Evolutionary conservation across 1,284 basidiomycete genomes (phyloP).

Genomic region (Sutorius eximius): DNA sequence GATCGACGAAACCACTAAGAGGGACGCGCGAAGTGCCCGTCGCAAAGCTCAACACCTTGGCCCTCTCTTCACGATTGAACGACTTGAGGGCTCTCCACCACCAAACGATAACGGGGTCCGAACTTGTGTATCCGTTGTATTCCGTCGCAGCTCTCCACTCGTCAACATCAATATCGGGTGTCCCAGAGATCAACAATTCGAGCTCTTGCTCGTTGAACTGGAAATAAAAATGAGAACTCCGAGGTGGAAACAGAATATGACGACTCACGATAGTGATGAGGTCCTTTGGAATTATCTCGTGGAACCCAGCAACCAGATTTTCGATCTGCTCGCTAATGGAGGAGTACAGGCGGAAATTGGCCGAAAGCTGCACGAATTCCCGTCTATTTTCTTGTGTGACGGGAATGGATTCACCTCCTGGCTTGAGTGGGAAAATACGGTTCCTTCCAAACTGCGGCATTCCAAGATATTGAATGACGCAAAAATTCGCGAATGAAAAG

Average conservation of each 20-base stretch:
- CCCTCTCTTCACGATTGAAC: conserved; percentile 95
- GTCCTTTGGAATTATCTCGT: conserved; percentile 92
- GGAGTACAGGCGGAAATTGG: conserved; percentile 89
- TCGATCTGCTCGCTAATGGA: conserved; percentile 98
- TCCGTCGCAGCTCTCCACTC: conserved; percentile 97
- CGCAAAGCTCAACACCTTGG: conserved; percentile 95
- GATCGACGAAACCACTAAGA: conserved; percentile 87
- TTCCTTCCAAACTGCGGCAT: conserved; percentile 78
- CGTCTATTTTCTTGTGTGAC: conserved; percentile 96
- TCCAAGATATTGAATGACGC: conserved; percentile 3
- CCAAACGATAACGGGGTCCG: conserved; percentile 96
- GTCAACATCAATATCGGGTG: conserved; percentile 98
- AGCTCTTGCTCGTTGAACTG: conserved; percentile 98
- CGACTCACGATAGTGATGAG: conserved; percentile 71
- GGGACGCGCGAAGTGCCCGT: conserved; percentile 95
- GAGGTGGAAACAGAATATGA: not conserved
- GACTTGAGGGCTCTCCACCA: conserved; percentile 99
- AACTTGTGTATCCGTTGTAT: conserved; percentile 82
- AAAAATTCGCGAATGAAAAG: not conserved
- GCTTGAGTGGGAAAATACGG: conserved; percentile 84
- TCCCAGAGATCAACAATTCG: conserved; percentile 95
- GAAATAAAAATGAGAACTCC: conserved; percentile 27
- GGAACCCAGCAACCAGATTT: conserved; percentile 88
- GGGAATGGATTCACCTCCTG: conserved; percentile 75
- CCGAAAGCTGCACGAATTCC: conserved; percentile 92